Conservation (phyloP, 2,329 filamentous ascomycete species). For the Trichoderma lentiforme region DNA sequence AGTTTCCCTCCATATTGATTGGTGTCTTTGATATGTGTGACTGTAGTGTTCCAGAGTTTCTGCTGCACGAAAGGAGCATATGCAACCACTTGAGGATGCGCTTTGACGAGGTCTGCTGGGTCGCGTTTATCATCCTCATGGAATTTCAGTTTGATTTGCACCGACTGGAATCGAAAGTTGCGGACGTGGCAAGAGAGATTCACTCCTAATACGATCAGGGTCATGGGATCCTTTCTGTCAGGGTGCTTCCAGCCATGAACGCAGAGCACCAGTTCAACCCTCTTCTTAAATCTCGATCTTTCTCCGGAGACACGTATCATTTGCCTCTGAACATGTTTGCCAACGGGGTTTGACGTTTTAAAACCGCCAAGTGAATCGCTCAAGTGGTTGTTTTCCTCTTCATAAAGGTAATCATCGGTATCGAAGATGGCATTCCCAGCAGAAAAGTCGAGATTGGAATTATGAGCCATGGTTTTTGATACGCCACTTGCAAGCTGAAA, state of each 20-base stretch:
- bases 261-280: background rate
- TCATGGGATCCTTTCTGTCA: background rate
- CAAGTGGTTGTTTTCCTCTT: background rate
- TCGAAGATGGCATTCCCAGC: background rate
- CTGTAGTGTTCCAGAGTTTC: background rate
- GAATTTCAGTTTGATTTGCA: background rate
- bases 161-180: background rate
- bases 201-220: background rate
- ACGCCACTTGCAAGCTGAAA: background rate
- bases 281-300: background rate
- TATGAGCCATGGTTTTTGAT: background rate
- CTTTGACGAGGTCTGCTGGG: fast-evolving
- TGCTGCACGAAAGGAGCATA: background rate
- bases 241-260: background rate
- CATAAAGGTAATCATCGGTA: background rate
- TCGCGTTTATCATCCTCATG: background rate
- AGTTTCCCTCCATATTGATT: background rate
- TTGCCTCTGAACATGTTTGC: background rate
- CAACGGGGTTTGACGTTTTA: background rate
- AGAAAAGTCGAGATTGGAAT: background rate
- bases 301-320: background rate
- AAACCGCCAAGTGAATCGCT: background rate
- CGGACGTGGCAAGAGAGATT: background rate
- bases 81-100: background rate
- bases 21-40: fast-evolving